A percentile compares a stretch with the other conserved stretches of the same genome.
Conservation (phyloP, 129 eudicot species). For the Ambrosia trifida region DNA sequence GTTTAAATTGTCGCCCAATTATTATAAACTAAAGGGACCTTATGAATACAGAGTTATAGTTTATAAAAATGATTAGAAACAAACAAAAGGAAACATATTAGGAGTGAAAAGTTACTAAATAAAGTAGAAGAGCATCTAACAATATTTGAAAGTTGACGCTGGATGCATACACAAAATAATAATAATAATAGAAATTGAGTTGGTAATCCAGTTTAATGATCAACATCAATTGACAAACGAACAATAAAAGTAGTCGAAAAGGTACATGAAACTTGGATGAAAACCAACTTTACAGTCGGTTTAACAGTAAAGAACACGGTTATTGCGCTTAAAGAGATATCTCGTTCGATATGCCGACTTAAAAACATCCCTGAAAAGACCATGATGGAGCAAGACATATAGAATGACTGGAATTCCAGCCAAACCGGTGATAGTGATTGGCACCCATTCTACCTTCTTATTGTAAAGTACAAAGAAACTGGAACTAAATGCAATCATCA, state of each 20-base stretch:
- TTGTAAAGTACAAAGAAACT: slow-evolving; percentile 22
- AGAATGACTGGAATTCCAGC: slow-evolving; percentile 23
- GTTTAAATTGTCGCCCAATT: too few species aligned
- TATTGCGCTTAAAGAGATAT: slow-evolving; percentile 17
- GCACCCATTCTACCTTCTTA: slow-evolving; percentile 9
- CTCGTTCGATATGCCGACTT: neutral
- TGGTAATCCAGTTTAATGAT: too few species aligned
- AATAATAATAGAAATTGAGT: too few species aligned
- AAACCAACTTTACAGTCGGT: neutral
- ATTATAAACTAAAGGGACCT: too few species aligned
- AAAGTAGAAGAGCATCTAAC: too few species aligned
- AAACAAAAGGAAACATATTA: too few species aligned
- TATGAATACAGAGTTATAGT: too few species aligned
- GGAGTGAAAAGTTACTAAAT: too few species aligned
- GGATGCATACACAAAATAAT: too few species aligned
- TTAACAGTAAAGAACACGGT: neutral
- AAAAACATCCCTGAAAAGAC: slow-evolving; percentile 13
- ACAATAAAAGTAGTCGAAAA: neutral
- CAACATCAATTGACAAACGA: too few species aligned
- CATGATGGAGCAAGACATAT: neutral
- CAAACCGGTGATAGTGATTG: neutral
- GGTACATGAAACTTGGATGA: neutral
- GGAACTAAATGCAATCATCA: slow-evolving; percentile 22
- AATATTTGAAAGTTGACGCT: too few species aligned
- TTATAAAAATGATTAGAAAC: too few species aligned